Base-by-base conservation (phyloP, 2,329 filamentous ascomycete genomes). In the Hymenoscyphus fraxineus region DNA sequence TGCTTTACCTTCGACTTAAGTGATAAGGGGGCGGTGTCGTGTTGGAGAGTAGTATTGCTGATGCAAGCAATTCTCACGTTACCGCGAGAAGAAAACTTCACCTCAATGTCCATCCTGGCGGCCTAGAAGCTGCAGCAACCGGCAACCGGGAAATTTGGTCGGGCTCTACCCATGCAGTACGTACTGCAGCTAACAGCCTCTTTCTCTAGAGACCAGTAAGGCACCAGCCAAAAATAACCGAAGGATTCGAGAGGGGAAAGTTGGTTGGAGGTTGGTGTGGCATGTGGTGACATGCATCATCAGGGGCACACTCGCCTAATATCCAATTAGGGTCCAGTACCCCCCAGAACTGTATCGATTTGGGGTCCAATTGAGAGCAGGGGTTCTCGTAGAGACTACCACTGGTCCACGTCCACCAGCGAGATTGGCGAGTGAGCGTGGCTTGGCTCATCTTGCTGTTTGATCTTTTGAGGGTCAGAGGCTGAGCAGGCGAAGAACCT, bases 211-310 rank as follows among this genome's bases (percentile, higher is more conserved):
- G 44, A 9, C 22, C 44, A 51, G 44, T 57, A 22, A 57, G 54
- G 54, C 54, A 57, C 27, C 13, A 6, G 54, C 54, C 54, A 57
- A 57, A 57, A 35, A 57, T 57, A 57, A 57, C 54, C 22, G 32
- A 22, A 51, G 6, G 27, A 27, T 27, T 27, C 27, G 27, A 27
- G 27, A 27, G 27, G 27, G 27, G 27, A 27, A 27, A 47, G 41
- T 47, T 47, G 16, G 41, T 51, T 51, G 44, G 44, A 51, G n/a
- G 44, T 51, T 51, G 44, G 44, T 22, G 41, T 44, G 41, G 15
- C 9, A 51, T 51, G 44, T n/a, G 19, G 44, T 51, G 44, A 3
- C 44, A 51, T 51, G 44, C 44, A 51, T 16, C 44, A 51, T 51
- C 44, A 51, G 44, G 44, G 44, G 44, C 12, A 51, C 3, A 9